Base-by-base conservation (phyloP, 495 filamentous ascomycete species). In the Cetradonia linearis region DNA sequence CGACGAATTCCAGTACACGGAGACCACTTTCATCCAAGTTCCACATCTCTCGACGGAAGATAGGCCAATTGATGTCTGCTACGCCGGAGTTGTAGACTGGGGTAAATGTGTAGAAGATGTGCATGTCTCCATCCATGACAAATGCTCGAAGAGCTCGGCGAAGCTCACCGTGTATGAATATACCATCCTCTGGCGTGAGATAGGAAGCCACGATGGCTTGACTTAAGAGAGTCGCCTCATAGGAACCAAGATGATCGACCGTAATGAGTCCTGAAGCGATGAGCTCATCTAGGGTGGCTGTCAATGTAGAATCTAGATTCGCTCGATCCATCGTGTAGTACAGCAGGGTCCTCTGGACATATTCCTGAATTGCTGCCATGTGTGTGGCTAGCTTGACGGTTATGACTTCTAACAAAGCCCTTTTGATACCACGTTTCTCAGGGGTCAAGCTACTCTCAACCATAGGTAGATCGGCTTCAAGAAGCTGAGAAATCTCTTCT, bases 81-180 rank as follows among this genome's bases (percentile, higher is more conserved):
- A 76, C 72, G 27, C 70, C 67, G 5, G 78, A 71, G 8, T 69
- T 72, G 38, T 80, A 71, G 13, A 91, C 76, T 1, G 88, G 88
- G 0, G 88, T 91, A 61, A 91, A 90, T 61, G 82, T 84, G 68
- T 91, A 93, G 53, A 91, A 79, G 40, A 90, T 77, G 66, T 93
- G 88, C 84, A 93, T 85, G 52, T 93, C 88, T 20, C 86, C 86
- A 66, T 90, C 86, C 80, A 93, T 83, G 20, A 90, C 88, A 60
- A 93, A 93, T 7, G 83, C 86, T 52, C 80, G 75, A 3, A 91
- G 69, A 1, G 88, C 86, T 61, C 78, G 76, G 59, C 76, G 76
- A 57, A 91, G 73, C 65, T 91, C 88, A 50, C 80, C 74, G 63
- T 90, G 75, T 9, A 91, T 75, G 65, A 89, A 91, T 1, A 89